These are phyloP conservation scores for Byssothecium circinans DNA, from an alignment of 2,329 filamentous ascomycete species.

Conservation along the genomic window DNA sequence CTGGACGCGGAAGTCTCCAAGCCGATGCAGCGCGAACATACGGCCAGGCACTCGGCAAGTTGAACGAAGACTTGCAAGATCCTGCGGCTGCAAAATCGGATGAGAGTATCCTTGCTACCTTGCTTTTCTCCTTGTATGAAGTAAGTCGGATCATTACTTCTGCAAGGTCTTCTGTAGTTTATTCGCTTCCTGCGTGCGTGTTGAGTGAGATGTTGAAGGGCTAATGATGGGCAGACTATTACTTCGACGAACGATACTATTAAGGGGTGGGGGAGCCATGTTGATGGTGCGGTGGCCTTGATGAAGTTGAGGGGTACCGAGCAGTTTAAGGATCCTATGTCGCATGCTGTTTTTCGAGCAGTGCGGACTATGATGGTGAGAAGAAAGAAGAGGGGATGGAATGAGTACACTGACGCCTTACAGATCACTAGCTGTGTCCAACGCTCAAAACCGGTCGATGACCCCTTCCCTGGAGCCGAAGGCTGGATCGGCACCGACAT, in stretches of 20 bases:
- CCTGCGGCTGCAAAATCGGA: constrained; percentile 39
- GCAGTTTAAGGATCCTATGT: constrained; percentile 43
- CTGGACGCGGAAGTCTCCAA: constrained; percentile 36
- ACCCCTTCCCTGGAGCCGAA: constrained; percentile 35
- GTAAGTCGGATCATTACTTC: constrained; percentile 31
- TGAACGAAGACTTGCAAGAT: constrained; percentile 42
- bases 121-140: constrained; percentile 48
- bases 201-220: background rate
- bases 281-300: constrained; percentile 45
- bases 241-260: constrained; percentile 43
- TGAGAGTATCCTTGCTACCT: constrained; percentile 43
- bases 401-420: background rate
- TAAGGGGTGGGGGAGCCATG: constrained; percentile 44
- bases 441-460: constrained; percentile 42
- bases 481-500: constrained; percentile 40
- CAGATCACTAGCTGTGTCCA: constrained; percentile 46
- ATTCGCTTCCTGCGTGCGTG: constrained; percentile 9
- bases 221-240: constrained; percentile 37
- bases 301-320: constrained; percentile 43
- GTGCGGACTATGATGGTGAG: constrained; percentile 47
- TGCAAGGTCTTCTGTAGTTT: constrained; percentile 19
- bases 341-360: constrained; percentile 44
- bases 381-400: background rate
- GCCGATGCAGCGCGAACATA: constrained; percentile 40
- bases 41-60: constrained; percentile 41